Conservation (phyloP, 202 grass and related monocot species). For the Zoysia matrella region DNA sequence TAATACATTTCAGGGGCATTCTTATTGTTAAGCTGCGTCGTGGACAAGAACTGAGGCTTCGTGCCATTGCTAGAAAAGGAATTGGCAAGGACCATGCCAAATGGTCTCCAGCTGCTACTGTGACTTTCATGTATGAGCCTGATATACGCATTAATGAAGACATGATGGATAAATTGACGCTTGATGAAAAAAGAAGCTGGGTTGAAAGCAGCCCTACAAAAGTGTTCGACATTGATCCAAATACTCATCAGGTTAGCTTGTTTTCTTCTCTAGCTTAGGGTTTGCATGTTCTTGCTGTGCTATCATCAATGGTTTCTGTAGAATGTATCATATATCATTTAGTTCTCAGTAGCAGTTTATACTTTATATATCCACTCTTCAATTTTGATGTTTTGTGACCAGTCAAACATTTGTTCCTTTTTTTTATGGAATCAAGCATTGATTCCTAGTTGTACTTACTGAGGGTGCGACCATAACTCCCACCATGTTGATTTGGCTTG, state of each 20-base stretch:
- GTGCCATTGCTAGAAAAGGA: constrained; percentile 90
- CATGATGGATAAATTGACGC: constrained; percentile 77
- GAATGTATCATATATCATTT: not conserved
- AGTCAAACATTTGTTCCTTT: not conserved
- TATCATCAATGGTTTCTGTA: constrained; percentile 3
- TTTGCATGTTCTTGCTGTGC: not conserved
- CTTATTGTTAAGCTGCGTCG: constrained; percentile 90
- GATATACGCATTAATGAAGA: constrained; percentile 91
- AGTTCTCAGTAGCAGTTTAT: not conserved
- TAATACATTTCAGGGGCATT: constrained; percentile 48
- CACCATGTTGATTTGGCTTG: not conserved
- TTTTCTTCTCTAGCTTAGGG: constrained; percentile 3
- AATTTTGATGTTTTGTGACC: not conserved
- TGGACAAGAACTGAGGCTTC: constrained; percentile 84
- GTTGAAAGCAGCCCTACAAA: constrained; percentile 97
- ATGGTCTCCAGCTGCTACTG: constrained; percentile 96
- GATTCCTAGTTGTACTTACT: not conserved
- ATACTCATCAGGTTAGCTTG: constrained; percentile 74
- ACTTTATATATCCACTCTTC: not conserved
- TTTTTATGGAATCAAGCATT: too few species aligned
- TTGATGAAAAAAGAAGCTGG: constrained; percentile 77
- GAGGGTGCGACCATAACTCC: not conserved
- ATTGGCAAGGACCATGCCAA: constrained; percentile 99
- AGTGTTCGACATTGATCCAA: constrained; percentile 80
- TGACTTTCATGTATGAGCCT: constrained; percentile 99